These are phyloP conservation scores for grape (Vitis vinifera) DNA, from an alignment of 164 flowering plant species.

Conservation along the genomic window DNA sequence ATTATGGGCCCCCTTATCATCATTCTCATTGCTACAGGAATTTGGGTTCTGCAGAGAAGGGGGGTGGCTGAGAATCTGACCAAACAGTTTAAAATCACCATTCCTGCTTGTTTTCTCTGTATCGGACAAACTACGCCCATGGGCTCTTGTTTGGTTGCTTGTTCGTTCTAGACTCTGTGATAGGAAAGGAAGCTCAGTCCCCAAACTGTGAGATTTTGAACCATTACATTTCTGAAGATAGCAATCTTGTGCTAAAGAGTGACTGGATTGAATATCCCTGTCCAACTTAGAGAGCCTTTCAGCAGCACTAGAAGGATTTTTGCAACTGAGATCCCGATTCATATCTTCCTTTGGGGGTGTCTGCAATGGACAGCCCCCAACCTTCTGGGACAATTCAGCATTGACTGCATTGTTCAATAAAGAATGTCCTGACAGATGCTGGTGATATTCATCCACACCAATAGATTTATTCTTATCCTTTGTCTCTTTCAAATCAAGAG, in stretches of 20 bases:
- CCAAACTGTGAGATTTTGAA: constrained; percentile 20
- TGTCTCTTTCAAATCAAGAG: constrained; percentile 24
- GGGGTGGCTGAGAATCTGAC: constrained; percentile 63
- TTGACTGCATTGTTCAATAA: constrained; percentile 1
- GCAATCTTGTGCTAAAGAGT: constrained; percentile 21
- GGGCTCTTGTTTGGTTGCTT: constrained; percentile 21
- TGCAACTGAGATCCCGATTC: constrained; percentile 27
- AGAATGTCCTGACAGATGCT: constrained; percentile 13
- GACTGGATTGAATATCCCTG: constrained; percentile 14
- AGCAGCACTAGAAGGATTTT: constrained; percentile 22
- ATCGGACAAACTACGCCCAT: constrained; percentile 38
- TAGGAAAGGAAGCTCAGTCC: constrained; percentile 28
- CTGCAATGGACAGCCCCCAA: constrained; percentile 45
- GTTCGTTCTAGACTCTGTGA: constrained; percentile 25
- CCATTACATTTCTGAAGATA: constrained; percentile 45
- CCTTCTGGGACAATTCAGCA: constrained; percentile 35
- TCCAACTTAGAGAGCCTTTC: constrained; percentile 24
- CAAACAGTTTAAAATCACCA: constrained; percentile 83
- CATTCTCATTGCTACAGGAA: constrained; percentile 25
- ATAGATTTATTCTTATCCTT: constrained; percentile 17
- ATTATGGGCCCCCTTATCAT: constrained; percentile 16
- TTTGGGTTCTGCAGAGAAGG: constrained; percentile 35
- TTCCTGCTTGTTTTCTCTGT: constrained; percentile 46
- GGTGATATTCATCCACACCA: constrained; percentile 20
- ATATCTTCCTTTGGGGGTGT: constrained; percentile 34